Evolutionary conservation across 208 protist species (phyloP), one percentile per base, ranked within the genome.

Genomic region (Leishmania gerbilli): DNA sequence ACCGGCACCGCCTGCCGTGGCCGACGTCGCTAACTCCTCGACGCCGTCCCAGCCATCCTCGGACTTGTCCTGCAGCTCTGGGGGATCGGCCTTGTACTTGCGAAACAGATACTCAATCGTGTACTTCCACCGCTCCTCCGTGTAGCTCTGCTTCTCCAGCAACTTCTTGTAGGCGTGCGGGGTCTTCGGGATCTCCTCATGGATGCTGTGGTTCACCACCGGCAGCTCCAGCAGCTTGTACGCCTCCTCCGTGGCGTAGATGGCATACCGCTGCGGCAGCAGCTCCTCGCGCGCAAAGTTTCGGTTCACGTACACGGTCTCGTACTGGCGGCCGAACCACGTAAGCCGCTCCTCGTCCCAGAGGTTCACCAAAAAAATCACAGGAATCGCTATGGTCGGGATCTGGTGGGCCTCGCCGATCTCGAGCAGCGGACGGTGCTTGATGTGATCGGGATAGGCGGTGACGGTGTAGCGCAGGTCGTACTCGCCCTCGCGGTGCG

Each of bases 81-180:
- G 92, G 15, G 95, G 95, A 27, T 92, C 93, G 7, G 75, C 88
- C 79, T 93, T 92, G 83, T 98, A 96, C 75, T 93, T 89, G n/a
- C 93, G 89, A 69, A 97, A 98, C 27, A 98, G 85, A 71, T 95
- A 97, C 78, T 98, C 95, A 31, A 98, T 95, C 2, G 92, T 87
- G 88, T 97, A 98, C 83, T 93, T 94, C 93, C 95, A 98, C 45
- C 91, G 81, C 89, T 98, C 93, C 85, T 98, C 95, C 47, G 91
- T 87, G 83, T 95, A 98, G 79, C 87, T 90, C 82, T 98, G 93
- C 85, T 95, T 94, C 78, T 94, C 91, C 53, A 97, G 56, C 42
- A 98, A 62, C 78, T 96, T 96, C 79, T 91, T 86, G 87, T 97
- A 96, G 58, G 94, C 93, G 65, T 91, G 81, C 56, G 67, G 83